A percentile compares a stretch with the other conserved stretches of the same genome.
phyloP scores from a whole-genome alignment of 2,329 filamentous ascomycete genomes.

The Fusarium sp. region DNA sequence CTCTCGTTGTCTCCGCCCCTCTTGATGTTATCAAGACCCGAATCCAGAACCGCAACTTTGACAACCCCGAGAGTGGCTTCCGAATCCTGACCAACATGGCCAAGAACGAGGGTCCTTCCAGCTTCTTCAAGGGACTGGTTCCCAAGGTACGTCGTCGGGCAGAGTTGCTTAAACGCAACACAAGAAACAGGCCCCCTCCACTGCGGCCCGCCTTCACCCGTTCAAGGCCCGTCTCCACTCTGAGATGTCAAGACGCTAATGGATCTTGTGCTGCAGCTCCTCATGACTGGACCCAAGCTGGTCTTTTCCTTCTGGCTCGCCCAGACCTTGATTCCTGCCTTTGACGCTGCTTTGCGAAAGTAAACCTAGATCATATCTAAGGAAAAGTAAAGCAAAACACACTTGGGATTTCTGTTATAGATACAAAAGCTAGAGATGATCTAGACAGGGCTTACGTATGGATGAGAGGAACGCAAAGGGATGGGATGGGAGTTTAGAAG shows the following conservation, averaged over 20 bases:
- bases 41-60: conserved; percentile 98
- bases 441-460: conserved; percentile 17
- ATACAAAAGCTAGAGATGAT: conserved; percentile 20
- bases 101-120: conserved; percentile 83
- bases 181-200: not conserved
- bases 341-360: conserved; percentile 64
- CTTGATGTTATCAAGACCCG: conserved; percentile 98
- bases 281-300: conserved; percentile 99
- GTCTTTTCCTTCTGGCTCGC: conserved; percentile 99
- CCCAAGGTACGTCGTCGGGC: conserved; percentile 74
- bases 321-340: conserved; percentile 95
- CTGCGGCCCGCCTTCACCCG: conserved; percentile 5
- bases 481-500: conserved; percentile 34
- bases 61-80: conserved; percentile 95
- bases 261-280: conserved; percentile 63
- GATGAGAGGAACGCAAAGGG: conserved; percentile 3
- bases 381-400: not conserved
- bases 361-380: conserved; percentile 13
- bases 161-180: not conserved
- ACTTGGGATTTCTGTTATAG: conserved; percentile 21
- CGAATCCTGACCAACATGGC: conserved; percentile 93
- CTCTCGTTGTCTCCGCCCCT: conserved; percentile 94
- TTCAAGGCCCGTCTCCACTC: conserved; percentile 18
- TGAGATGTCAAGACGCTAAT: conserved; percentile 18
- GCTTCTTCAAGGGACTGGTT: conserved; percentile 97